A percentile compares a stretch with the other conserved stretches of the same genome.
Conservation (phyloP, 1,284 basidiomycete species). For the Sutorius eximius region DNA sequence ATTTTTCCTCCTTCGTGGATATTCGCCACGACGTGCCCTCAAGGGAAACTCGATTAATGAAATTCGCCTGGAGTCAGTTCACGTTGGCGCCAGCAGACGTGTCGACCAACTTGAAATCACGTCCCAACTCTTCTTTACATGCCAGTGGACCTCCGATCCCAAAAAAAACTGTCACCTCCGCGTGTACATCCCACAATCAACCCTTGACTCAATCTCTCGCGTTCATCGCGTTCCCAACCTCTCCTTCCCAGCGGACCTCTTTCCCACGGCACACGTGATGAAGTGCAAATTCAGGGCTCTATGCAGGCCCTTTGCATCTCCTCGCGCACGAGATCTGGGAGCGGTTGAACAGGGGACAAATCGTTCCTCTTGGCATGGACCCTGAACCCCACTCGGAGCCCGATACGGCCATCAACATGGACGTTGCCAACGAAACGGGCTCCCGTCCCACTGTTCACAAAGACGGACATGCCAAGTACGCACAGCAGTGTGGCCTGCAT, state of each 20-base stretch:
- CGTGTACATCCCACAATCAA: neutral
- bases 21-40: constrained; percentile 31
- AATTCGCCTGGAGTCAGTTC: too few relatives aligned
- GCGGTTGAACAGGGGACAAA: constrained; percentile 82
- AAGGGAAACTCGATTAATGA: constrained; percentile 2
- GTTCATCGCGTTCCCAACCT: constrained; percentile 32
- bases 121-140: too few relatives aligned
- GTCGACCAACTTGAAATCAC: too few relatives aligned
- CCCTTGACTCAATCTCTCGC: neutral
- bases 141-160: too few relatives aligned
- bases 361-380: constrained; percentile 61
- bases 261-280: constrained; percentile 15
- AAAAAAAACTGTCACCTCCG: too few relatives aligned
- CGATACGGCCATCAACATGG: constrained; percentile 35
- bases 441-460: constrained; percentile 38
- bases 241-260: constrained; percentile 37
- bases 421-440: constrained; percentile 29
- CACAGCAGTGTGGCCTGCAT: constrained; percentile 80
- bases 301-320: constrained; percentile 89
- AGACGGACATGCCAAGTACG: constrained; percentile 49
- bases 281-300: constrained; percentile 58
- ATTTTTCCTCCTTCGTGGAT: constrained; percentile 32
- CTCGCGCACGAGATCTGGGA: constrained; percentile 98
- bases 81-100: too few relatives aligned
- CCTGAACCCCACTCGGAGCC: constrained; percentile 28